Conservation (phyloP, 2,329 filamentous ascomycete genomes). For the Trichophyton verrucosum region DNA sequence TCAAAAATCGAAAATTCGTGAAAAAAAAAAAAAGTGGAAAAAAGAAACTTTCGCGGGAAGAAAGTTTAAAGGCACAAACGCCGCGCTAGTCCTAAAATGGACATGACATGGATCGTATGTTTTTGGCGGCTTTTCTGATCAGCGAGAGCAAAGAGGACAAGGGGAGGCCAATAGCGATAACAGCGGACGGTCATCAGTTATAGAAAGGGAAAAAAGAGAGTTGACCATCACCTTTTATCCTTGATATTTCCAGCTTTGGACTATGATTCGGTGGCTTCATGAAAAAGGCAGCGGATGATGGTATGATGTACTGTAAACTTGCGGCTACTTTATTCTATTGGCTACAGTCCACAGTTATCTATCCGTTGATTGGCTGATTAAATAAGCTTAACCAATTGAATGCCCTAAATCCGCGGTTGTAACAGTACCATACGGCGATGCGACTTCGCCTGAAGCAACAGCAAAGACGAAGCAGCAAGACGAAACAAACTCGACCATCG, state of each 20-base stretch:
- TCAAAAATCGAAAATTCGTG: not conserved
- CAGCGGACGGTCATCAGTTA: not conserved
- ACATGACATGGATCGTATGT: not conserved
- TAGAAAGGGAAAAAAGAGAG: not conserved
- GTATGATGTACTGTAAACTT: not conserved
- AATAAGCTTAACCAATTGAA: not conserved
- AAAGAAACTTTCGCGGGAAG: not conserved
- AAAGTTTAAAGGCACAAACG: not conserved
- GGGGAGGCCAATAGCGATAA: not conserved
- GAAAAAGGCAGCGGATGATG: not conserved
- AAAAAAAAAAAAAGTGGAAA: not conserved
- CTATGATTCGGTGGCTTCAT: not conserved
- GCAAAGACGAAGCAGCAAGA: not conserved
- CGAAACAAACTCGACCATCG: not conserved
- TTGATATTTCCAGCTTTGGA: not conserved
- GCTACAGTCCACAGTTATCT: not conserved
- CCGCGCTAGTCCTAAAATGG: not conserved
- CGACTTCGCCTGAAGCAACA: not conserved
- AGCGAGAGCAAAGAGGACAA: not conserved
- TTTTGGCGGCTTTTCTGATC: not conserved
- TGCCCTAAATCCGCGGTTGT: not conserved
- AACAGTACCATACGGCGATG: not conserved
- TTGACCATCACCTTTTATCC: not conserved
- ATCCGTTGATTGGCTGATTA: not conserved
- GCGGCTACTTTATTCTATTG: not conserved